Base-by-base conservation (phyloP, 164 flowering plant genomes). In the Brasenia schreberi region DNA sequence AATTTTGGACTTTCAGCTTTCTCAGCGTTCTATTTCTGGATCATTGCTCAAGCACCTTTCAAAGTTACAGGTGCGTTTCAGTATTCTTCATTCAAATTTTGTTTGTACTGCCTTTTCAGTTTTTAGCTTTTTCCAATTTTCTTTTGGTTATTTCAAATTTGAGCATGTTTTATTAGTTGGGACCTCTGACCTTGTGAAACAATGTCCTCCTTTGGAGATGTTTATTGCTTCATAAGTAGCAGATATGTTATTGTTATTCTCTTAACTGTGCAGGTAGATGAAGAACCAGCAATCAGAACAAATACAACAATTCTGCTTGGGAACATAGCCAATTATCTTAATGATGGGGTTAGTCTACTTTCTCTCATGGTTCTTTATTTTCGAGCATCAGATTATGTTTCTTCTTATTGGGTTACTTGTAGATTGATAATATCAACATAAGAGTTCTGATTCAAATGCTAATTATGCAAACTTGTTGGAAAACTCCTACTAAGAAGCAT, bases 231-330 rank as follows among this genome's bases (percentile, higher is more conserved):
- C 4, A 49, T 49, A 49, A 14, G 16, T 49, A 49, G 39, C 39
- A 33, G 39, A 33, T 33, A 33, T 33, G 39, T 3, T 33, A 33
- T 3, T 49, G 56, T 6, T 9, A 49, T 49, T 9, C 9, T 49
- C 16, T 49, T 49, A 49, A 49, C 16, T 11, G 6, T 78, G 66
- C 81, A 95, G 99, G 99, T 95, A 68, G 99, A 95, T 79, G 99
- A 95, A 81, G 99, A 95, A 76, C 90, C 99, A 61, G 97, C 96
- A 17, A 92, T 95, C 70, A 81, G 99, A 79, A 88, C 99, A 56
- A 95, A 95, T 72, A 95, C 99, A 62, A 95, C 99, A 69, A 95
- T 95, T 66, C 80, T 95, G 69, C 90, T 95, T 27, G 99, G 99
- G 67, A 95, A 95, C 68, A 92, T 95, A 66, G 99, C 97, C n/a